Evolutionary conservation across 805 yeast genomes (phyloP).

Genomic region (Brettanomyces sp.): DNA sequence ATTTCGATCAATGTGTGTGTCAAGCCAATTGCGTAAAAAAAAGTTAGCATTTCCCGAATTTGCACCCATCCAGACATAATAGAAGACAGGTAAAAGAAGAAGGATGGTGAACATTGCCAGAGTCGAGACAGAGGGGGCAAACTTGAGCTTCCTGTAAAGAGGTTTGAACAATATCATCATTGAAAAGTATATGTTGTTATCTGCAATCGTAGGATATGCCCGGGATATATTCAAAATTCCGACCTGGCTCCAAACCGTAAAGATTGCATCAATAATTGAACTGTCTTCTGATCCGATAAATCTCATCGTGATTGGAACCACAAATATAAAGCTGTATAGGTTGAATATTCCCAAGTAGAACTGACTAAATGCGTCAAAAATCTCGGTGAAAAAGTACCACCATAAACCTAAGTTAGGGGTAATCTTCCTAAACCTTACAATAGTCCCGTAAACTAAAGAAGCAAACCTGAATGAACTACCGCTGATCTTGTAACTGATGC

Average conservation of each 20-base stretch:
- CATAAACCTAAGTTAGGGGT: constrained; percentile 90
- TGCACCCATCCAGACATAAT: constrained; percentile 86
- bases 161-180: constrained; percentile 22
- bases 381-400: constrained; percentile 98
- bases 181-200: constrained; percentile 38
- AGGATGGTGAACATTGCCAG: constrained; percentile 25
- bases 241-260: constrained; percentile 31
- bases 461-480: constrained; percentile 36
- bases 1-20: constrained; percentile 67
- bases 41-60: constrained; percentile 96
- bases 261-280: constrained; percentile 18
- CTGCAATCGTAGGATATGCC: constrained; percentile 81
- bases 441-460: constrained; percentile 46
- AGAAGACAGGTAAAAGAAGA: constrained; percentile 77
- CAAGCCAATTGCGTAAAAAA: constrained; percentile 87
- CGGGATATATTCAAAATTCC: constrained; percentile 51
- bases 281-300: constrained; percentile 24
- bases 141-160: constrained; percentile 18
- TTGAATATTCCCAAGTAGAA: constrained; percentile 83
- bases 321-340: constrained; percentile 54
- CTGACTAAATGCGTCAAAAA: constrained; percentile 80
- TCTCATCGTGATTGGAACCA: constrained; percentile 67
- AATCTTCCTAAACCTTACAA: constrained; percentile 55
- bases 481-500: constrained; percentile 30
- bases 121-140: constrained; percentile 21